These are phyloP conservation scores for Candida sp. DNA, from an alignment of 1,139 yeast species.

Conservation along the genomic window DNA sequence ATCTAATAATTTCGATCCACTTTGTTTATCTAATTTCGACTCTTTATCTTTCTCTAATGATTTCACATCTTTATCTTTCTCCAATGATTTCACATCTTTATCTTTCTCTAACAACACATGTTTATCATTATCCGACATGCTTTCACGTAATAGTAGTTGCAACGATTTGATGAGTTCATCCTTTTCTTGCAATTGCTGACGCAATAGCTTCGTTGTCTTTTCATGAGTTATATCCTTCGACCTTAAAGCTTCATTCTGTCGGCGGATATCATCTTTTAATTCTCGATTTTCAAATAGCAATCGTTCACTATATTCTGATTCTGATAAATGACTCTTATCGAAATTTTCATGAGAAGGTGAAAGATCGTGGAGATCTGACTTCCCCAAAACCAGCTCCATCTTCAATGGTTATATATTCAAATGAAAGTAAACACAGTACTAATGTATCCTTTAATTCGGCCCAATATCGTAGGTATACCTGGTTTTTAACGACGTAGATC, in stretches of 20 bases:
- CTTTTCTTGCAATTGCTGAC: conserved; percentile 3
- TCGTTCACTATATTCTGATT: conserved; percentile 32
- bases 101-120: too few relatives aligned
- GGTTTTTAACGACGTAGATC: too few relatives aligned
- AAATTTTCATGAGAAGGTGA: conserved; percentile 38
- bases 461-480: too few relatives aligned
- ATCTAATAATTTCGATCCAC: too few relatives aligned
- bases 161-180: conserved; percentile 10
- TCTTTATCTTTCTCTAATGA: too few relatives aligned
- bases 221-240: conserved; percentile 1
- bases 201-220: background rate
- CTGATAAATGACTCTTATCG: conserved; percentile 28
- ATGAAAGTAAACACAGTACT: too few relatives aligned
- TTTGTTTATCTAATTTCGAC: too few relatives aligned
- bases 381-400: background rate
- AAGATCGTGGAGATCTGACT: conserved; percentile 10
- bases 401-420: background rate
- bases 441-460: too few relatives aligned
- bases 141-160: conserved; percentile 9
- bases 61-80: too few relatives aligned
- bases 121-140: too few relatives aligned
- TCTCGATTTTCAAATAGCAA: conserved; percentile 37
- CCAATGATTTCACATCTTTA: too few relatives aligned
- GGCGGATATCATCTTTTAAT: conserved; percentile 11
- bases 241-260: conserved; percentile 1